Percentiles rank a stretch among this genome's conserved stretches.
Conservation (phyloP, 805 yeast genomes). For the Yamadazyma akitaensis region DNA sequence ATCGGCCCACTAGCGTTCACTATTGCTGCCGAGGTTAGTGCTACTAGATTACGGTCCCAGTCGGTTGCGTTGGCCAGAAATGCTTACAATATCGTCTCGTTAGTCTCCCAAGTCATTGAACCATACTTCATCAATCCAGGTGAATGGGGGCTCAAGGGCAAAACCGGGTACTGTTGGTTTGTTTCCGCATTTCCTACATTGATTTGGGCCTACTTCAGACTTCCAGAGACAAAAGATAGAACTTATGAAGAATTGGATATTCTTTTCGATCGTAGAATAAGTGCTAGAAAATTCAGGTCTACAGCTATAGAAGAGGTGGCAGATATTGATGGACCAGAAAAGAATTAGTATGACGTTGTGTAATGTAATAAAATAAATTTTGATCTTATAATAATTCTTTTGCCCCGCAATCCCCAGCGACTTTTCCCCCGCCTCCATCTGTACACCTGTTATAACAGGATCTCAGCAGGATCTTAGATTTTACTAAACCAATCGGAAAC, state of each 20-base stretch:
- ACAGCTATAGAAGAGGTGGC: conserved; percentile 9
- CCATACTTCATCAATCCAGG: conserved; percentile 52
- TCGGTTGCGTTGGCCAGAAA: conserved; percentile 33
- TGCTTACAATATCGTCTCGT: conserved; percentile 25
- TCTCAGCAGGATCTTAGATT: no score
- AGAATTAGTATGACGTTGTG: neutral
- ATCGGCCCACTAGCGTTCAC: conserved; percentile 44
- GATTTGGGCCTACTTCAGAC: conserved; percentile 20
- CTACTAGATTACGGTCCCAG: conserved; percentile 38
- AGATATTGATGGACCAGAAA: conserved; percentile 16
- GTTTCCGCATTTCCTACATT: conserved; percentile 24
- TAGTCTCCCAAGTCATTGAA: conserved; percentile 32
- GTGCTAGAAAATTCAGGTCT: conserved; percentile 20
- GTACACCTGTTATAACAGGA: no score
- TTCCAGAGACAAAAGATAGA: conserved; percentile 40
- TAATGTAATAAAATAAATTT: no score
- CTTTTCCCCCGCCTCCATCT: no score
- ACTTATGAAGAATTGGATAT: conserved; percentile 34
- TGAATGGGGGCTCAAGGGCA: conserved; percentile 47
- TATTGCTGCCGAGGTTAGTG: conserved; percentile 39
- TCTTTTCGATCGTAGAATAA: conserved; percentile 26
- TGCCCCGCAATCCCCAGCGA: neutral
- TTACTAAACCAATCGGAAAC: no score
- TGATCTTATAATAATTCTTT: neutral
- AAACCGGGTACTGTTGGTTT: conserved; percentile 48